phyloP scores from a whole-genome alignment of 768 basidiomycete genomes.

The Mycena rosella region DNA sequence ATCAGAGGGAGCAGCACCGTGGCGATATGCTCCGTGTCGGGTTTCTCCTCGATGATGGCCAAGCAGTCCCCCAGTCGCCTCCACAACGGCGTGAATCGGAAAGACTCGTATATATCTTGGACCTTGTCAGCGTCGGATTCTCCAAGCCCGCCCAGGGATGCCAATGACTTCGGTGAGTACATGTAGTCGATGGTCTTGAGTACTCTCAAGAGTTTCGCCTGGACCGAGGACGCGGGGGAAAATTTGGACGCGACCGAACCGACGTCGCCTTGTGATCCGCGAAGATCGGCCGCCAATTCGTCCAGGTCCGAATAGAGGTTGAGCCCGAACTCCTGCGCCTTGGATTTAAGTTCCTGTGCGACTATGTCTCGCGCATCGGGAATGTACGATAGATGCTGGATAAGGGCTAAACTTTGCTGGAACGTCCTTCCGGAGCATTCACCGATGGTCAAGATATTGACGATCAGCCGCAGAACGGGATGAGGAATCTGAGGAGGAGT shows the following conservation, averaged over 20 bases:
- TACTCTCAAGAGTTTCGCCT: conserved; percentile 96
- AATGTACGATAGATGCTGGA: conserved; percentile 91
- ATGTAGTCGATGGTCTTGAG: conserved; percentile 99
- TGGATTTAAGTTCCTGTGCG: conserved; percentile 85
- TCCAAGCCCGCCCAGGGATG: conserved; percentile 51
- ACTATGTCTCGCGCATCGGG: conserved; percentile 91
- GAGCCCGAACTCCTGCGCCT: conserved; percentile 91
- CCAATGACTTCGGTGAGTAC: conserved; percentile 73
- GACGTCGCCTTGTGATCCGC: conserved; percentile 65
- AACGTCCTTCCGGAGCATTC: conserved; percentile 98
- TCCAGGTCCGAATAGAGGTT: conserved; percentile 81
- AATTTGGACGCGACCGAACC: conserved; percentile 88
- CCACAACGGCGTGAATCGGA: conserved; percentile 93
- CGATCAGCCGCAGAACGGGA: conserved; percentile 87
- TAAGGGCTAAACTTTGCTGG: conserved; percentile 90
- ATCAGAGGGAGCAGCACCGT: conserved; percentile 95
- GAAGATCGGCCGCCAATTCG: conserved; percentile 75
- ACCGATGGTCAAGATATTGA: conserved; percentile 97
- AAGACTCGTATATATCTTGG: conserved; percentile 89
- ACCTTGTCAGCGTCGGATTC: conserved; percentile 83
- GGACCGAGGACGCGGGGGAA: conserved; percentile 92
- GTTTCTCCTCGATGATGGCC: conserved; percentile 81
- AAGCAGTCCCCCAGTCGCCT: conserved; percentile 91
- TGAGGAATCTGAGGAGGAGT: conserved; percentile 90
- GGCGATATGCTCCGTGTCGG: conserved; percentile 88